phyloP scores from a whole-genome alignment of 345 rosid genomes.

The Gossypium australe region DNA sequence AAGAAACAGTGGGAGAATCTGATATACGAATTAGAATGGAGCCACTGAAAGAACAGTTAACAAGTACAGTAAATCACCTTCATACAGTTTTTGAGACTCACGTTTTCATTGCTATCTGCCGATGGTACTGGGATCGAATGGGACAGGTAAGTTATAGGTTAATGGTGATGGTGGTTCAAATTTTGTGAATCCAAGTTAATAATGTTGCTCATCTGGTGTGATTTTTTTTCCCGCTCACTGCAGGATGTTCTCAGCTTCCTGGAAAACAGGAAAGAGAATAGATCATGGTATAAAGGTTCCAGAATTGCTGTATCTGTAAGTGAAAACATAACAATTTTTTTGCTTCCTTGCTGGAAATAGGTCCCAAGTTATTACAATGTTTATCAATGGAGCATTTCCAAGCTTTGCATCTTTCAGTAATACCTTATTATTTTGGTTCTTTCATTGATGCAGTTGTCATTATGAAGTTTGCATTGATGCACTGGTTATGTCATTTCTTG shows the following conservation, averaged over 20 bases:
- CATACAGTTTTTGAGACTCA: slow-evolving; percentile 67
- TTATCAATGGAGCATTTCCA: not conserved
- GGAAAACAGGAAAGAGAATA: slow-evolving; percentile 93
- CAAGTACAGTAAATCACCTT: slow-evolving; percentile 67
- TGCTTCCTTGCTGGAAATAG: not conserved
- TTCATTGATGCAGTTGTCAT: not conserved
- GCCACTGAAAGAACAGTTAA: slow-evolving; percentile 77
- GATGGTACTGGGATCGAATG: slow-evolving; percentile 96
- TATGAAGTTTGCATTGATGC: not conserved
- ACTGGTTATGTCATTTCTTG: not conserved
- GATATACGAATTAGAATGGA: slow-evolving; percentile 75
- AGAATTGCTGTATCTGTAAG: slow-evolving; percentile 82
- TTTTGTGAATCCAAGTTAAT: not conserved
- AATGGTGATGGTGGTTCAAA: slow-evolving; percentile 1
- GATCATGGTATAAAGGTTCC: slow-evolving; percentile 95
- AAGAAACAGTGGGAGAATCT: slow-evolving; percentile 77
- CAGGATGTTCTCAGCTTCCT: slow-evolving; percentile 85
- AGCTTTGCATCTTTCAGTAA: not conserved
- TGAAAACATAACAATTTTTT: slow-evolving; percentile 7
- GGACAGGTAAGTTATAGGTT: slow-evolving; percentile 58
- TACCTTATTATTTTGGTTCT: not conserved
- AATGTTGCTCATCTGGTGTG: not conserved
- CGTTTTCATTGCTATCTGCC: slow-evolving; percentile 73
- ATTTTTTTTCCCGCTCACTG: slow-evolving; percentile 5
- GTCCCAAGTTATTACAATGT: not conserved